These are phyloP conservation scores for Raffaelea ambrosiae DNA, from an alignment of 2,329 filamentous ascomycete species.

Conservation along the genomic window DNA sequence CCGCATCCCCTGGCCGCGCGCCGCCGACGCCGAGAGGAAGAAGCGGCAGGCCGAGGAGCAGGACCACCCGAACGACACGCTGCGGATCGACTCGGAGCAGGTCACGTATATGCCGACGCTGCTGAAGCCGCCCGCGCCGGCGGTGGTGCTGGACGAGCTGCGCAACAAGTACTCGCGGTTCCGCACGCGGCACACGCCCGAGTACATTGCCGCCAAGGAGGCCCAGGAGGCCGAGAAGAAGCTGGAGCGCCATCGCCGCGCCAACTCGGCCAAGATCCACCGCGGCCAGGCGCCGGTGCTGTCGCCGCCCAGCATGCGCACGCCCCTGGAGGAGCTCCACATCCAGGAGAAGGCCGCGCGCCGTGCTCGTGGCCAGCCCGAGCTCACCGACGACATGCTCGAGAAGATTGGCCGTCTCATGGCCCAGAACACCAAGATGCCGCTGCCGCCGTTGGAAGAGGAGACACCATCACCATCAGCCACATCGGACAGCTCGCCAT, in stretches of 20 bases:
- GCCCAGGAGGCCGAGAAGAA: constrained; percentile 19
- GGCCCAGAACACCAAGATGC: constrained; percentile 33
- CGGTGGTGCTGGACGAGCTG: constrained; percentile 73
- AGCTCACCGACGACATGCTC: constrained; percentile 50
- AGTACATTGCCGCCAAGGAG: constrained; percentile 51
- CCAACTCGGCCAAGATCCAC: constrained; percentile 15
- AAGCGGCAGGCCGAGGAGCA: constrained; percentile 39
- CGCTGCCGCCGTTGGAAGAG: background rate
- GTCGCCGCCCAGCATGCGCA: constrained; percentile 34
- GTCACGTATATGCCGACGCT: constrained; percentile 72
- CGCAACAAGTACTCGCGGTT: constrained; percentile 75
- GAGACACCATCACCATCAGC: background rate
- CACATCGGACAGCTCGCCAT: too few species aligned
- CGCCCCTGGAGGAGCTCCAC: constrained; percentile 53
- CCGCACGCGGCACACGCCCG: constrained; percentile 69
- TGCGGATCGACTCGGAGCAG: constrained; percentile 65
- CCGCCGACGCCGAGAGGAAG: constrained; percentile 14
- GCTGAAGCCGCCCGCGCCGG: constrained; percentile 68
- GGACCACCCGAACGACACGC: constrained; percentile 60
- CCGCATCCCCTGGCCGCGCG: constrained; percentile 67
- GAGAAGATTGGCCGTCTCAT: constrained; percentile 55
- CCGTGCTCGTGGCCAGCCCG: constrained; percentile 44
- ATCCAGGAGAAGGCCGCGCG: constrained; percentile 42
- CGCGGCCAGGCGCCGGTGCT: constrained; percentile 22
- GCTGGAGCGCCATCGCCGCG: constrained; percentile 11